Evolutionary conservation across 108 stramenopile genomes (phyloP).

Genomic region (Fragilaria radians): DNA sequence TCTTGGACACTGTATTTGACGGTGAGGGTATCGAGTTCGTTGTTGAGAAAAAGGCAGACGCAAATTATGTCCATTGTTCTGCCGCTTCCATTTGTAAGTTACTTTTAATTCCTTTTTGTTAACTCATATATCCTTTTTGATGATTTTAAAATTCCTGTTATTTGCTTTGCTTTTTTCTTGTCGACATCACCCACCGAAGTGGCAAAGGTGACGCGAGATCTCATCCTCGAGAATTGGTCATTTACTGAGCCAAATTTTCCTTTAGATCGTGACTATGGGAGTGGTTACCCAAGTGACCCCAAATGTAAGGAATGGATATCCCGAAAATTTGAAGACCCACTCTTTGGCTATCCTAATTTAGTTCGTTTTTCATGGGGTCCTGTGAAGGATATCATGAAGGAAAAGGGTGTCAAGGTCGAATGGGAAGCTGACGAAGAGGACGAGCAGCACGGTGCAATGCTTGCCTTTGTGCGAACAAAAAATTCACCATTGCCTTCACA

Average conservation of each 20-base stretch:
- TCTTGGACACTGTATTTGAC: constrained; percentile 63
- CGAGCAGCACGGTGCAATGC: constrained; percentile 29
- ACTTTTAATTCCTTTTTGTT: no score
- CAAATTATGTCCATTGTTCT: constrained; percentile 81
- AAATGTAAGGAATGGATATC: constrained; percentile 68
- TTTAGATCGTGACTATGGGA: constrained; percentile 14
- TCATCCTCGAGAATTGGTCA: constrained; percentile 48
- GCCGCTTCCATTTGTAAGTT: constrained; percentile 70
- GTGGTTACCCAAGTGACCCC: constrained; percentile 77
- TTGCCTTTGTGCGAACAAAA: constrained; percentile 14
- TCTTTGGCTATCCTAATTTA: constrained; percentile 74
- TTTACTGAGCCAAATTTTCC: constrained; percentile 38
- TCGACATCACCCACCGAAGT: constrained; percentile 18
- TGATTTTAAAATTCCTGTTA: background rate
- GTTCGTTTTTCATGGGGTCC: constrained; percentile 81
- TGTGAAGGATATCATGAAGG: constrained; percentile 38
- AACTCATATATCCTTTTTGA: no score
- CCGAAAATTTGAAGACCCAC: constrained; percentile 38
- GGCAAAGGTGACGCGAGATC: constrained; percentile 81
- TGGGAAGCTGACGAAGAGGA: constrained; percentile 68
- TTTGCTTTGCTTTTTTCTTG: background rate
- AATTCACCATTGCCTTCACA: background rate
- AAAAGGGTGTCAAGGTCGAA: constrained; percentile 25
- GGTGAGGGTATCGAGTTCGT: constrained; percentile 61
- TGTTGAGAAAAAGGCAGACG: constrained; percentile 90